These are phyloP conservation scores for Hypoxylon sp. DNA, from an alignment of 2,329 filamentous ascomycete genomes.

Conservation along the genomic window DNA sequence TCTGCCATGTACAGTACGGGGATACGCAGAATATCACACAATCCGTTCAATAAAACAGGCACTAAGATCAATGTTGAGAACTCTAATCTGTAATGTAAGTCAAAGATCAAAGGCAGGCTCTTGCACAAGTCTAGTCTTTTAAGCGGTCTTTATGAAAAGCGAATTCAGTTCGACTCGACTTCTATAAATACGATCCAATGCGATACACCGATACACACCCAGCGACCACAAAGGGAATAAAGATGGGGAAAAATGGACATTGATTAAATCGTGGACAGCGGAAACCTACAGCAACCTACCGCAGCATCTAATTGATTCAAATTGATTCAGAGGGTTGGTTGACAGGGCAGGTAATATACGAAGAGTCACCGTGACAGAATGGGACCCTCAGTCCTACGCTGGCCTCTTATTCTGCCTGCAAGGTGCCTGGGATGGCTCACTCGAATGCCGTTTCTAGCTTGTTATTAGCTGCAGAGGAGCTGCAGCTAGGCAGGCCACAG, in stretches of 20 bases:
- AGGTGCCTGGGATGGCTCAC: constrained; percentile 5
- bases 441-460: constrained; percentile 14
- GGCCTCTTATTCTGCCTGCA: constrained; percentile 11
- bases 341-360: constrained; percentile 4
- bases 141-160: no score
- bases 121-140: not conserved
- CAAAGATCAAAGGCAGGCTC: not conserved
- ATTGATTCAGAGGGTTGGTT: constrained; percentile 10
- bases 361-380: constrained; percentile 7
- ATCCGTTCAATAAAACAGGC: not conserved
- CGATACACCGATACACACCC: not conserved
- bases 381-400: constrained; percentile 12
- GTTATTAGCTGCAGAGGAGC: constrained; percentile 37
- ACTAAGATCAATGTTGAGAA: not conserved
- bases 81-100: not conserved
- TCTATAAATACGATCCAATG: constrained; percentile 15
- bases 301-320: constrained; percentile 20
- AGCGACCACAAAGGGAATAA: constrained; percentile 9
- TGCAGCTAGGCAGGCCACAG: constrained; percentile 42
- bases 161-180: not conserved
- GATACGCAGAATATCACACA: not conserved
- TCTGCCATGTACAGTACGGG: constrained; percentile 10
- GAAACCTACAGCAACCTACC: constrained; percentile 34
- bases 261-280: constrained; percentile 29
- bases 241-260: constrained; percentile 18